Evolutionary conservation across 129 eudicot genomes (phyloP), one percentile per base, ranked within the genome.

Genomic region (Arctium lappa): DNA sequence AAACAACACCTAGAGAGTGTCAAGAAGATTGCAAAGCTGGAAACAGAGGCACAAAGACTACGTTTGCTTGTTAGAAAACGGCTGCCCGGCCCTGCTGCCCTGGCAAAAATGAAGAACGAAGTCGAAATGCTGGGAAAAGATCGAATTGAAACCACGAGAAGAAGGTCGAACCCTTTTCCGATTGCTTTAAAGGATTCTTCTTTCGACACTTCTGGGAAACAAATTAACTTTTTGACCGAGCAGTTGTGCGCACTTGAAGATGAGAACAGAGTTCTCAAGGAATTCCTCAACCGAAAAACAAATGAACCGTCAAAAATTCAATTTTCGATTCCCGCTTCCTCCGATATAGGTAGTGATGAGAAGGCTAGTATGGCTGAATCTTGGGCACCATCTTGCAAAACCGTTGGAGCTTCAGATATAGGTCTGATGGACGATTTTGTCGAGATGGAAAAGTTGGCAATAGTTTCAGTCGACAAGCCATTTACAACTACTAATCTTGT

Each of bases 371-470:
- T 89, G 88, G 89, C 92, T 7, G 98, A 88, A 60, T 91, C 99
- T 4, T 86, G 91, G 63, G 81, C 91, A 32, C 89, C 94, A 37
- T 86, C 89, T 40, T 81, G 75, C 38, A 90, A 80, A 86, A 79
- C 86, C 2, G 88, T 85, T 69, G 88, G 89, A 63, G 83, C 88
- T 82, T 91, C 95, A 18, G 98, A 91, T 78, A 90, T 91, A 15
- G 88, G 75, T 86, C 84, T 93, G 84, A 90, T 95, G 99, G 99
- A 95, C 66, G 99, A 95, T 80, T 95, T 95, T 78, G 91, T 86
- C 40, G 99, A 95, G 87, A 95, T 95, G 98, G 99, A 95, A 87
- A 95, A 95, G 82, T 66, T 95, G 78, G 99, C 99, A 27, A 76
- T 91, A 31, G 92, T 85, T 44, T 86, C 94, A 0, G 84, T 80